These are phyloP conservation scores for Phialophora expanda DNA, from an alignment of 2,329 filamentous ascomycete genomes.

Conservation along the genomic window DNA sequence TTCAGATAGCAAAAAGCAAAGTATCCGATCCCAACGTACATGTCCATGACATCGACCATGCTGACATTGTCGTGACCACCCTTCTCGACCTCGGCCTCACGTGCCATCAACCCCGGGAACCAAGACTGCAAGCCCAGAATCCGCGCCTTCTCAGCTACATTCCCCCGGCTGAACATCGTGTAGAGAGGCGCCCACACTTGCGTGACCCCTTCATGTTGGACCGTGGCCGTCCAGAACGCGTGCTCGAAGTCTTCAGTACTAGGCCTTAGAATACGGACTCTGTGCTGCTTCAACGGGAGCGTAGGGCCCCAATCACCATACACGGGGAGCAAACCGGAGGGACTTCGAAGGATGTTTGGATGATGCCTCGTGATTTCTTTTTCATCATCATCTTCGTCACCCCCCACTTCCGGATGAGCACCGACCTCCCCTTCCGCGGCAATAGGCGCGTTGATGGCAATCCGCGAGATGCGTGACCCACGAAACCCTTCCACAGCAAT, in stretches of 20 bases:
- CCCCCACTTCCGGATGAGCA: background rate
- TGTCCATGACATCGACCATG: slow-evolving; percentile 64
- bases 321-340: slow-evolving; percentile 70
- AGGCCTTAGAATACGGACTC: slow-evolving; percentile 41
- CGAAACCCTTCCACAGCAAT: slow-evolving; percentile 49
- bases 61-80: slow-evolving; percentile 33
- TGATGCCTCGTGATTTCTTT: slow-evolving; percentile 33
- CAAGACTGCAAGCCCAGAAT: slow-evolving; percentile 57
- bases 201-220: slow-evolving; percentile 75
- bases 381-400: no score
- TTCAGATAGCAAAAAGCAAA: slow-evolving; percentile 84
- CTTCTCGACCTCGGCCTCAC: slow-evolving; percentile 13
- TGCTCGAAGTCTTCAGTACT: slow-evolving; percentile 61
- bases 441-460: slow-evolving; percentile 66
- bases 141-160: slow-evolving; percentile 84
- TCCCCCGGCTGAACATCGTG: slow-evolving; percentile 94
- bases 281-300: background rate
- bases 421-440: background rate
- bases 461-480: slow-evolving; percentile 54
- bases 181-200: slow-evolving; percentile 88
- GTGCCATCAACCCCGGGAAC: slow-evolving; percentile 34
- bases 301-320: slow-evolving; percentile 74
- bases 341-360: slow-evolving; percentile 76
- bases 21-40: slow-evolving; percentile 94
- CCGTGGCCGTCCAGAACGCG: slow-evolving; percentile 79